These are phyloP conservation scores for Amanita pseudoporphyria DNA, from an alignment of 768 basidiomycete genomes.

Conservation along the genomic window DNA sequence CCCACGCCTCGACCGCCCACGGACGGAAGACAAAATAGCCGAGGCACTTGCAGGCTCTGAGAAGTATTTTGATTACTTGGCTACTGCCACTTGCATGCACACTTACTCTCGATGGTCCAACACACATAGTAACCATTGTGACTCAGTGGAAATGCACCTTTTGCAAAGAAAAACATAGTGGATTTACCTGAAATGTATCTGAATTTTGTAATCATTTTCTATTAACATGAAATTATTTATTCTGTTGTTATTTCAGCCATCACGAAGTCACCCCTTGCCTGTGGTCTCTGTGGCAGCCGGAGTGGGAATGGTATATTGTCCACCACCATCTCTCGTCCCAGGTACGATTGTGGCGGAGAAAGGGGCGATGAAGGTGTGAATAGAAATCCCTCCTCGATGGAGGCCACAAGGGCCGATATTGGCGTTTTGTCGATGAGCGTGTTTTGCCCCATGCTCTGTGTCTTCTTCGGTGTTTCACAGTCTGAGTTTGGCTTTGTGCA, in stretches of 20 bases:
- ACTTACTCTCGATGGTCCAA: no score
- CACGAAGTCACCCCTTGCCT: no score
- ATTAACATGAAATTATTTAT: no score
- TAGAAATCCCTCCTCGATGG: constrained; percentile 63
- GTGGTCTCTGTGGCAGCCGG: neutral
- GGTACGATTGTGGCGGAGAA: constrained; percentile 44
- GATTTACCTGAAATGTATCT: no score
- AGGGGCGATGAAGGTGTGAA: constrained; percentile 54
- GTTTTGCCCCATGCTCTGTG: neutral
- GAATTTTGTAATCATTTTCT: no score
- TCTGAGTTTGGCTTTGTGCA: neutral
- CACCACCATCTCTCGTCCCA: neutral
- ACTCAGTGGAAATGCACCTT: neutral
- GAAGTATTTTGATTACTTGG: constrained; percentile 6
- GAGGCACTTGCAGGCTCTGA: constrained; percentile 8
- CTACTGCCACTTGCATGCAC: no score
- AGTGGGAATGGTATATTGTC: neutral
- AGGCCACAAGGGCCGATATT: constrained; percentile 51
- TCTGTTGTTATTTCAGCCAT: no score
- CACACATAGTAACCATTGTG: neutral
- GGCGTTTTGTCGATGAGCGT: constrained; percentile 35
- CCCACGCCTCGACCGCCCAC: constrained; percentile 3
- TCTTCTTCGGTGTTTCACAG: constrained; percentile 2
- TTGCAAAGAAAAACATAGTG: constrained; percentile 1
- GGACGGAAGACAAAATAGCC: constrained; percentile 7